phyloP scores from a whole-genome alignment of 305 asterid species.

The Euphrasia arctica region DNA sequence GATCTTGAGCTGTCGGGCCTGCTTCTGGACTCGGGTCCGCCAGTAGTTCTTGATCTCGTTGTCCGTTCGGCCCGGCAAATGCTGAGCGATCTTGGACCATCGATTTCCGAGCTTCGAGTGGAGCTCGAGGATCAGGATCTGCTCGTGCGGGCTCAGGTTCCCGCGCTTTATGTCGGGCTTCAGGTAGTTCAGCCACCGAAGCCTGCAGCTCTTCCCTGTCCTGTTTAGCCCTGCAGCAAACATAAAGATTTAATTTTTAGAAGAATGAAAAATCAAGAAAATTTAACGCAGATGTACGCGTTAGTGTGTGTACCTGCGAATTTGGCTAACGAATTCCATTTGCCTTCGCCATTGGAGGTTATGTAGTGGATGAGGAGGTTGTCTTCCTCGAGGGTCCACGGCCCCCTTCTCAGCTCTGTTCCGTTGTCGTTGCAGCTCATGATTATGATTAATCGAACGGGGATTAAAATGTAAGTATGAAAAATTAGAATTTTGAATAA shows the following conservation, averaged over 20 bases:
- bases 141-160: constrained; percentile 77
- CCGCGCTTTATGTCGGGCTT: constrained; percentile 86
- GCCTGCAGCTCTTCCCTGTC: constrained; percentile 92
- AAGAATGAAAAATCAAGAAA: neutral
- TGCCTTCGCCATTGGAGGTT: constrained; percentile 71
- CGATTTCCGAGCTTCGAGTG: constrained; percentile 95
- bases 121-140: constrained; percentile 82
- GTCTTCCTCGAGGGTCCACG: constrained; percentile 95
- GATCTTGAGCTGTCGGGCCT: constrained; percentile 78
- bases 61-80: constrained; percentile 89
- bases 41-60: constrained; percentile 93
- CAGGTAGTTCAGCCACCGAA: constrained; percentile 89
- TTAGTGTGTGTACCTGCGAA: constrained; percentile 48
- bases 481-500: too few relatives aligned
- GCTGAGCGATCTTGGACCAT: constrained; percentile 92
- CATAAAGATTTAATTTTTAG: neutral
- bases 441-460: neutral
- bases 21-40: constrained; percentile 94
- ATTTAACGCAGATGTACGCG: neutral
- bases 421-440: constrained; percentile 44
- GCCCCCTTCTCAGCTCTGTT: constrained; percentile 74
- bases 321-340: constrained; percentile 78
- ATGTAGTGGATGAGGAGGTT: constrained; percentile 64
- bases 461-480: too few relatives aligned
- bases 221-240: constrained; percentile 66